Percentiles rank a stretch among this genome's conserved stretches.
Conservation (phyloP, 1,284 basidiomycete genomes). For the Cystobasidium sp. region DNA sequence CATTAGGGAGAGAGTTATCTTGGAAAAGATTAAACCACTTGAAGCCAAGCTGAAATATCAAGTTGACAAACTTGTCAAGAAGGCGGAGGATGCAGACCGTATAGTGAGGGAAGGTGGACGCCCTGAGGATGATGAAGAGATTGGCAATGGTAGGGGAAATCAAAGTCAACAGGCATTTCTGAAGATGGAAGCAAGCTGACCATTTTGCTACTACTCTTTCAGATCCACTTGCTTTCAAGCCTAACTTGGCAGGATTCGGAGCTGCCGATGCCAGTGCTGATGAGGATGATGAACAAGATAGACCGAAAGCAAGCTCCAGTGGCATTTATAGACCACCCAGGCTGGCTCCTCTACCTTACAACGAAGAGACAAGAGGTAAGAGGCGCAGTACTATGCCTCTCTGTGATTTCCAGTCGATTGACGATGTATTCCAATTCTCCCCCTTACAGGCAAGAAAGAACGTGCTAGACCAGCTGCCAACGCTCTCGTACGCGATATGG, state of each 20-base stretch:
- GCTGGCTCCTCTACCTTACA: slow-evolving; percentile 89
- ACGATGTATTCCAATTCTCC: slow-evolving; percentile 2
- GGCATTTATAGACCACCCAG: slow-evolving; percentile 89
- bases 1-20: slow-evolving; percentile 71
- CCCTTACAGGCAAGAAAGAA: slow-evolving; percentile 56
- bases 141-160: slow-evolving; percentile 66
- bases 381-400: not conserved
- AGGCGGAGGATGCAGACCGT: slow-evolving; percentile 66
- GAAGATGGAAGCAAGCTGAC: slow-evolving; percentile 14
- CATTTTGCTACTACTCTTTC: slow-evolving; percentile 26
- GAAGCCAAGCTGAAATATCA: slow-evolving; percentile 91
- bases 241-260: slow-evolving; percentile 66
- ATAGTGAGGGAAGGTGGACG: slow-evolving; percentile 40
- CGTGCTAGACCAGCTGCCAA: slow-evolving; percentile 45
- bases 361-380: slow-evolving; percentile 63
- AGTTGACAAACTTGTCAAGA: slow-evolving; percentile 85
- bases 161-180: not conserved
- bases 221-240: slow-evolving; percentile 89
- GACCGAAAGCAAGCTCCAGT: slow-evolving; percentile 29
- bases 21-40: slow-evolving; percentile 79
- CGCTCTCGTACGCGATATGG: slow-evolving; percentile 50
- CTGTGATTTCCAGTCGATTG: not conserved
- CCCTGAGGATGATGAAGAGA: slow-evolving; percentile 62
- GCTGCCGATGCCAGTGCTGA: slow-evolving; percentile 55
- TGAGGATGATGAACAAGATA: slow-evolving; percentile 55